Base-by-base conservation (phyloP, 306 rosid genomes). In the Cajanus cajan region DNA sequence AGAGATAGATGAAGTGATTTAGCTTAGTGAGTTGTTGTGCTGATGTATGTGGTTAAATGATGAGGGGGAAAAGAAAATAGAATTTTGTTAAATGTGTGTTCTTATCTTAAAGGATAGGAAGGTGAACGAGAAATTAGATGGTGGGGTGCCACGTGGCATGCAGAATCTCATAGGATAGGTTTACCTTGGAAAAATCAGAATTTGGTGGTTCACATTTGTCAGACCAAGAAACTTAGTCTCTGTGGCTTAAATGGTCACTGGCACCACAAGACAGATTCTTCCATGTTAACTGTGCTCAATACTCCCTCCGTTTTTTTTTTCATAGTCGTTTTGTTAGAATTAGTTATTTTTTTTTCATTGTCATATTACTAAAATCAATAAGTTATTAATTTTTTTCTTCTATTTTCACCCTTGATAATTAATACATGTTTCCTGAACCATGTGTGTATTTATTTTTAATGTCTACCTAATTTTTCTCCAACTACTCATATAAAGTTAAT, bases 101-200 rank as follows among this genome's bases (percentile, higher is more conserved):
- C 82, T 82, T 77, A 82, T 77, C 86, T 52, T 5, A 9, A 62
- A 25, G 82, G 85, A 82, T 82, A 82, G 85, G 85, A 34, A 19
- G 31, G 82, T 62, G 86, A 82, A 52, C 13, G 11, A 50, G 34
- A 11, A 50, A 44, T 21, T 33, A 19, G 54, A 77, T 77, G 18
- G 34, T 14, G 54, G 10, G 45, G 62, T 82, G 82, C 78, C 86
- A 77, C 47, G 82, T 77, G 74, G 86, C 79, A 43, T 71, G 69
- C 15, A 71, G 63, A 77, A 77, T 82, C 82, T 77, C 51, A 41
- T 54, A 9, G 86, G 86, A 82, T 82, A 82, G 82, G 45, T 82
- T 82, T 77, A 3, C 51, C 9, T 25, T n/a, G 14, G 10, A 76
- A 76, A 76, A 69, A 69, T 82, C 85, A 58, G 77, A 68, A 68